Evolutionary conservation across 2,329 filamentous ascomycete species (phyloP).

Genomic region (Cadophora sp.): DNA sequence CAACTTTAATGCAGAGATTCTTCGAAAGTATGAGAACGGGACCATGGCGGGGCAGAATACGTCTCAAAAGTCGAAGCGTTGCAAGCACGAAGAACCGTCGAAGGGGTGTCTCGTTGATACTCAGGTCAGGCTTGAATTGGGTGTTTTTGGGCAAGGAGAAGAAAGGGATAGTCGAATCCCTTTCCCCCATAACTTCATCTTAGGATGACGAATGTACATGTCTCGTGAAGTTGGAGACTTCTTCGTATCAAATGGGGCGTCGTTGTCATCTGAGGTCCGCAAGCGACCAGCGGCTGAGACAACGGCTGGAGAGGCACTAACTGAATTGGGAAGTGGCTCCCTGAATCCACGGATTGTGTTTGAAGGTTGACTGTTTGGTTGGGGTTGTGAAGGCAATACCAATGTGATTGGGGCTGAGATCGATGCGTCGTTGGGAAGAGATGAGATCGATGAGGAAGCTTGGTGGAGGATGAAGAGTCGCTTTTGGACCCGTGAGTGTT

Average conservation of each 20-base stretch:
- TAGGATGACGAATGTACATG: constrained; percentile 13
- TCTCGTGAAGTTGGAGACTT: too few relatives aligned
- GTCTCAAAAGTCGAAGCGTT: constrained; percentile 24
- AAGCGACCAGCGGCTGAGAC: too few relatives aligned
- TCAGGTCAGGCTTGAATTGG: constrained; percentile 22
- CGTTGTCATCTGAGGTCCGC: too few relatives aligned
- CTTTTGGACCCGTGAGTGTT: not conserved
- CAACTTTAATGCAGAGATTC: constrained; percentile 31
- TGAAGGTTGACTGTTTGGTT: constrained; percentile 35
- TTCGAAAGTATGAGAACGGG: constrained; percentile 28
- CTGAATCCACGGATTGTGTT: constrained; percentile 34
- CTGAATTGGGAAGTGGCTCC: too few relatives aligned
- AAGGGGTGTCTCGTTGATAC: constrained; percentile 31
- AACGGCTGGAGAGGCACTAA: too few relatives aligned
- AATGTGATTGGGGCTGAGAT: not conserved
- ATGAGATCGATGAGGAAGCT: not conserved
- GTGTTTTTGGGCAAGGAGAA: constrained; percentile 20
- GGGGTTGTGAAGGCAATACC: constrained; percentile 15
- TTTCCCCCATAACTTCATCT: constrained; percentile 22
- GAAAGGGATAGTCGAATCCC: constrained; percentile 20
- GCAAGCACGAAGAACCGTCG: constrained; percentile 30
- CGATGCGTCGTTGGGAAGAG: not conserved
- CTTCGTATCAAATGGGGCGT: too few relatives aligned
- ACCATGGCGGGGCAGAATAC: constrained; percentile 25
- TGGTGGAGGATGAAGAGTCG: not conserved